Evolutionary conservation across 202 grass and related monocot genomes (phyloP), one percentile per base, ranked within the genome.

Genomic region (Cymbopogon flexuosus): DNA sequence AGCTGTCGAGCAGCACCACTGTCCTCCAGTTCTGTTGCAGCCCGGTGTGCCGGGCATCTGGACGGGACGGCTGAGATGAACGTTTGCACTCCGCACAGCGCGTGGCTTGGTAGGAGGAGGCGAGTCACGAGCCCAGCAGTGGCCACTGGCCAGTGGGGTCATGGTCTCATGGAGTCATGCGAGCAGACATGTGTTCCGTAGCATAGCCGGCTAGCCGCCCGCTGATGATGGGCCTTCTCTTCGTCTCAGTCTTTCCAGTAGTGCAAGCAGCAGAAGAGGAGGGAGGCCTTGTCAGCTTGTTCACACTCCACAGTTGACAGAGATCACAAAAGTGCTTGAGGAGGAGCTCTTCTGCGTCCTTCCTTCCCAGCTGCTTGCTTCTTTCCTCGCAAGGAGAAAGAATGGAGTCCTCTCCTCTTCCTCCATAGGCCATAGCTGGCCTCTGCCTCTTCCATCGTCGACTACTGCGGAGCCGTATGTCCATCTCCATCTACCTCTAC

Each of bases 51-150:
- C 2, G 10, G 10, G 6, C 63, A 77, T 15, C 56, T 42, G 78
- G 52, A 86, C 78, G 84, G 78, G 52, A 86, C 78, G 84, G 62
- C 29, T 36, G 0, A 4, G 61, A 60, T 64, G 7, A 45, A 22
- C 0, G 66, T 34, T 58, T 19, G 68, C 24, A 67, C 8, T 35
- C 10, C 2, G 40, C 59, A 36, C 11, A 46, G 8, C 41, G 41
- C 0, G 11, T 13, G 39, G 10, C 35, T 36, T 36, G 10, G 0
- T 12, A 12, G 42, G 43, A 14, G 11, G 1, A 13, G 12, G 43
- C 45, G 47, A 54, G 11, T 85, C 78, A 86, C 70, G 68, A 76
- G 78, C 65, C 9, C 66, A 64, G 16, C 49, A 31, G 45, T 12
- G 42, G 42, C 12, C 42, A 14, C 42, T 45, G 42, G 42, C 12